Evolutionary conservation across 2,329 filamentous ascomycete species (phyloP).

Genomic region (Immersiporthe knoxdaviesiana): DNA sequence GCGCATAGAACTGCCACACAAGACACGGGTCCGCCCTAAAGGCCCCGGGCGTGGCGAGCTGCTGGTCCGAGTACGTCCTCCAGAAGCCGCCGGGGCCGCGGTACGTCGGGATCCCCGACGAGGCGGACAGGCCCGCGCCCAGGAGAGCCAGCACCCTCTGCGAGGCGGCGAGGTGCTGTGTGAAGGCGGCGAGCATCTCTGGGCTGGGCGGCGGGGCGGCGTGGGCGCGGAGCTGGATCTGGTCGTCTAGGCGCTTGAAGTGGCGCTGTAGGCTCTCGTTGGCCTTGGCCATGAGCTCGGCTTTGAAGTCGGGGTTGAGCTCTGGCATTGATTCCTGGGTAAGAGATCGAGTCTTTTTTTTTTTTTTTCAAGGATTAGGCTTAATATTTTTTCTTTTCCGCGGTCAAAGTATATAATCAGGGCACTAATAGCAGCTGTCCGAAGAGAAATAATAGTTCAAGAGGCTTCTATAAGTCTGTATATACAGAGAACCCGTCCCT

Average conservation of each 20-base stretch:
- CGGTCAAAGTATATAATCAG: too few relatives aligned
- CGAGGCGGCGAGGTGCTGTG: not conserved
- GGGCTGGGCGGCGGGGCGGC: not conserved
- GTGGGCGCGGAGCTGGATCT: not conserved
- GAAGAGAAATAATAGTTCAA: too few relatives aligned
- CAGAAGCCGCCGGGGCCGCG: constrained; percentile 7
- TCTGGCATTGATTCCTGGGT: not conserved
- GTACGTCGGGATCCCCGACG: constrained; percentile 12
- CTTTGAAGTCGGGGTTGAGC: constrained; percentile 8
- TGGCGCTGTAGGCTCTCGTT: constrained; percentile 6
- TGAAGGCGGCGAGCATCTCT: constrained; percentile 7
- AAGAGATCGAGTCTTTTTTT: not conserved
- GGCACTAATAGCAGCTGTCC: too few relatives aligned
- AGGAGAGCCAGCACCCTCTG: constrained; percentile 4
- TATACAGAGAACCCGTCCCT: too few relatives aligned
- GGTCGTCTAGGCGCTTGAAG: not conserved
- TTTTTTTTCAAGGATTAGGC: not conserved
- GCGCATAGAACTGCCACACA: constrained; percentile 17
- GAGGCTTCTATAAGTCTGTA: too few relatives aligned
- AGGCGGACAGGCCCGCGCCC: constrained; percentile 8
- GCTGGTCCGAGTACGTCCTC: constrained; percentile 8
- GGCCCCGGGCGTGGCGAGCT: constrained; percentile 9
- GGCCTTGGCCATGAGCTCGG: constrained; percentile 12
- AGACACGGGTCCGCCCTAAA: constrained; percentile 5
- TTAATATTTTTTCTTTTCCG: too few relatives aligned